Evolutionary conservation across 129 eudicot species (phyloP).

Genomic region (Cynara cardunculus): DNA sequence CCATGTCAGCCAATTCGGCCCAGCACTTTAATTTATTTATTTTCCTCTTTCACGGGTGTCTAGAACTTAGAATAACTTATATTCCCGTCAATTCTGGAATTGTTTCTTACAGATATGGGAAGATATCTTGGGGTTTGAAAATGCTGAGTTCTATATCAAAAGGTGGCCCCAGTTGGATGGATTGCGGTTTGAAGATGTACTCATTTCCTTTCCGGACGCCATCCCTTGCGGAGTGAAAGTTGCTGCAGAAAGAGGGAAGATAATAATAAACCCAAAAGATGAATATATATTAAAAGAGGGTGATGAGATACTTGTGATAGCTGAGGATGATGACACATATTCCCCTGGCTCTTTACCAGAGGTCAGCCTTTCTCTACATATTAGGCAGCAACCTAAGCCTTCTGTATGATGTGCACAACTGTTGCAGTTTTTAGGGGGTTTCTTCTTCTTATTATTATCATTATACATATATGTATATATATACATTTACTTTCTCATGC

Average conservation of each 20-base stretch:
- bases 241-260: slow-evolving; percentile 83
- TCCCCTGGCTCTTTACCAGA: slow-evolving; percentile 80
- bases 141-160: slow-evolving; percentile 94
- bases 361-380: slow-evolving; percentile 40
- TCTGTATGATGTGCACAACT: not conserved
- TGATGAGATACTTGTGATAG: slow-evolving; percentile 94
- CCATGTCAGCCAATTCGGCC: too few species aligned
- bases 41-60: not conserved
- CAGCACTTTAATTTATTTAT: not conserved
- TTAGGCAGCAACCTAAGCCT: not conserved
- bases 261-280: slow-evolving; percentile 82
- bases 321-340: slow-evolving; percentile 99
- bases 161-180: slow-evolving; percentile 96
- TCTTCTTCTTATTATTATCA: not conserved
- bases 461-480: too few species aligned
- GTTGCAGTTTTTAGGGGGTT: not conserved
- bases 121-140: slow-evolving; percentile 95
- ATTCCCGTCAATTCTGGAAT: slow-evolving; percentile 8
- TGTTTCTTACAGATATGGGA: slow-evolving; percentile 81
- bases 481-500: too few species aligned
- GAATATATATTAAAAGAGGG: slow-evolving; percentile 74
- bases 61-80: not conserved
- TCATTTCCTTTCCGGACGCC: slow-evolving; percentile 92
- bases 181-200: slow-evolving; percentile 58
- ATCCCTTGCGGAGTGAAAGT: slow-evolving; percentile 91